Evolutionary conservation across 176 grass and related monocot species (phyloP).

Genomic region (Rhynchospora breviuscula): DNA sequence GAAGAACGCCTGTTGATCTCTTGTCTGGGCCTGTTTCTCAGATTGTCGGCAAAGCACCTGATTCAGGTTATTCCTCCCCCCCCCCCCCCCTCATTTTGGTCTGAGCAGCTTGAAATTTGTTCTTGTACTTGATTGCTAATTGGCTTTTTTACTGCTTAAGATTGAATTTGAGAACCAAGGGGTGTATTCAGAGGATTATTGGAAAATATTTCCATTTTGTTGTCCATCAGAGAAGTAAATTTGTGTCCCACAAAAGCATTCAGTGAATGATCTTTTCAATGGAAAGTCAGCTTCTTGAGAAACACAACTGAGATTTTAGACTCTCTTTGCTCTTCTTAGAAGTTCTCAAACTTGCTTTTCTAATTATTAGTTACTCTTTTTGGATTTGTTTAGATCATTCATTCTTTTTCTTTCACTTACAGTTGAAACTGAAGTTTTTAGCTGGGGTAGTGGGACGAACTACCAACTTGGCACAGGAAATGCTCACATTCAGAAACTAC

Average conservation of each 20-base stretch:
- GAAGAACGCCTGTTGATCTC: slow-evolving; percentile 82
- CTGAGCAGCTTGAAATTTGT: not conserved
- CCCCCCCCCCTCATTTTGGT: not conserved
- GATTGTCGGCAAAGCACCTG: slow-evolving; percentile 41
- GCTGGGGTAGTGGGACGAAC: slow-evolving; percentile 99
- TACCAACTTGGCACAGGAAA: slow-evolving; percentile 98
- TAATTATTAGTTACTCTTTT: not conserved
- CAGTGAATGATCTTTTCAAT: not conserved
- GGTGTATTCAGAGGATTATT: not conserved
- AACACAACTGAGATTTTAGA: not conserved
- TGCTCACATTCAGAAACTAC: slow-evolving; percentile 92
- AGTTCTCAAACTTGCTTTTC: not conserved
- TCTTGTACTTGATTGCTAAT: slow-evolving; percentile 16
- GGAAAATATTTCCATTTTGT: slow-evolving; percentile 32
- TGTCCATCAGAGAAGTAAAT: slow-evolving; percentile 22
- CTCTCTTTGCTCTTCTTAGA: not conserved
- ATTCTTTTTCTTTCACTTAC: slow-evolving; percentile 34
- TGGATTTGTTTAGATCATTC: slow-evolving; percentile 9
- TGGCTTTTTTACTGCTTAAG: not conserved
- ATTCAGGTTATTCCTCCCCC: slow-evolving; percentile 82
- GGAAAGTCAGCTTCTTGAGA: not conserved
- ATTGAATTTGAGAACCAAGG: not conserved
- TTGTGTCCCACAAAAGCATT: not conserved
- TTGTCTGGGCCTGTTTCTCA: slow-evolving; percentile 81
- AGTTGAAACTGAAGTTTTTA: slow-evolving; percentile 93